Evolutionary conservation across 164 flowering plant genomes (phyloP).

Genomic region (Piper betle): DNA sequence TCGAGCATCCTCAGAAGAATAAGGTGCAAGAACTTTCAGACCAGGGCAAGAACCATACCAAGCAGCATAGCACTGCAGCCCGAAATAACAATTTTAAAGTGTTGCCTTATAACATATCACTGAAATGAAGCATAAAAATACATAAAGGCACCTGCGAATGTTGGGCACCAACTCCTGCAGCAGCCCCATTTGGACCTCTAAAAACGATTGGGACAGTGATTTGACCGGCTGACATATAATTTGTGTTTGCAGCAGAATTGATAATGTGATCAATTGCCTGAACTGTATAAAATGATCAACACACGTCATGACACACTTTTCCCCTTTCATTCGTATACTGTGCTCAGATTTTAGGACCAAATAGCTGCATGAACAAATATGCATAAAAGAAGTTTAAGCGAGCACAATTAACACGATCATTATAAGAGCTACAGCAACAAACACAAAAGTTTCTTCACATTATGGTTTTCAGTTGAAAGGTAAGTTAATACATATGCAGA

Average conservation of each 20-base stretch:
- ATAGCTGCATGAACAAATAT: too few relatives aligned
- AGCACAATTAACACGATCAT: too few relatives aligned
- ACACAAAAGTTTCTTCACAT: too few relatives aligned
- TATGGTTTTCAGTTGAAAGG: too few relatives aligned
- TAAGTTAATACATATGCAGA: too few relatives aligned
- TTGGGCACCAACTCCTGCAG: slow-evolving; percentile 99
- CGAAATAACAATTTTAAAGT: slow-evolving; percentile 2
- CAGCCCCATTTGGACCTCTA: slow-evolving; percentile 98
- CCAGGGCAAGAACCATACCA: slow-evolving; percentile 74
- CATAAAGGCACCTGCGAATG: slow-evolving; percentile 66
- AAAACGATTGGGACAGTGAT: slow-evolving; percentile 87
- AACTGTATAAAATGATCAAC: slow-evolving; percentile 3
- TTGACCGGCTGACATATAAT: slow-evolving; percentile 95
- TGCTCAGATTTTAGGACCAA: not conserved
- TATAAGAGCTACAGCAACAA: too few relatives aligned
- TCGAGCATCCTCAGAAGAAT: slow-evolving; percentile 81
- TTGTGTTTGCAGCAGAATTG: slow-evolving; percentile 91
- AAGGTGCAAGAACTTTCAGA: slow-evolving; percentile 68
- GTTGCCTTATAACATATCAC: not conserved
- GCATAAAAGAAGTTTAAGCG: too few relatives aligned
- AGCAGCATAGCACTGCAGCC: slow-evolving; percentile 67
- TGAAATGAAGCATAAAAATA: not conserved
- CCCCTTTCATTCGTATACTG: not conserved
- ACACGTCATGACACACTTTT: not conserved
- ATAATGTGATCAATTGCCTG: slow-evolving; percentile 98